Conservation (phyloP, 225 moss, liverwort and hornwort genomes). For the Polytrichum formosum region DNA sequence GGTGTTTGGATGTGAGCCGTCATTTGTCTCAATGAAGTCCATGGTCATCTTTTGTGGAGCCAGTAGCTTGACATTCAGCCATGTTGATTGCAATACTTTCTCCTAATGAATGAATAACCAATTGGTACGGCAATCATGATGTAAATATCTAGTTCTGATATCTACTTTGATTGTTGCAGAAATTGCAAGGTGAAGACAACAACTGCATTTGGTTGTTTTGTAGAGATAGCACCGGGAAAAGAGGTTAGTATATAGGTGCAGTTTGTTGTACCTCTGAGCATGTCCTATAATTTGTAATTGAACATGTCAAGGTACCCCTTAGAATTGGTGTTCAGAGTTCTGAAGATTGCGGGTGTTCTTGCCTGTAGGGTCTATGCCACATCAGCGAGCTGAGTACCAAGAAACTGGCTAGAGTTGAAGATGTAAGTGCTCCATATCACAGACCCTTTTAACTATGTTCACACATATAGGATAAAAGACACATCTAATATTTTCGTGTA, state of each 20-base stretch:
- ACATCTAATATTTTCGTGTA: not conserved
- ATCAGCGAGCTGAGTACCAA: constrained; percentile 77
- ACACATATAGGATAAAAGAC: not conserved
- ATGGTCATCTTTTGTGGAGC: too few species aligned
- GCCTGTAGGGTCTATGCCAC: constrained; percentile 78
- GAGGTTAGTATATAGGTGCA: constrained; percentile 50
- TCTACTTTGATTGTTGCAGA: constrained; percentile 38
- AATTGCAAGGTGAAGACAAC: constrained; percentile 82
- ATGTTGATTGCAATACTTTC: too few species aligned
- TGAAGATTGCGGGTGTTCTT: not conserved
- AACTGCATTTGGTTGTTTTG: constrained; percentile 85
- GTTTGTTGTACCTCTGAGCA: too few species aligned
- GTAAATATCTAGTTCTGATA: not conserved
- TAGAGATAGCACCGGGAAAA: constrained; percentile 92
- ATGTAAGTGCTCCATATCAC: constrained; percentile 48
- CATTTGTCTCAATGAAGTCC: too few species aligned
- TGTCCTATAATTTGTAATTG: too few species aligned
- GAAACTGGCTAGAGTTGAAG: constrained; percentile 84
- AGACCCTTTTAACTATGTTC: not conserved
- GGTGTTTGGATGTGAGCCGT: too few species aligned
- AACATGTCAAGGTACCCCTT: too few species aligned
- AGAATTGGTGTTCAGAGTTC: not conserved
- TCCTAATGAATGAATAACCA: too few species aligned
- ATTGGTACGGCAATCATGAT: too few species aligned
- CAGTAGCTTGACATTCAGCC: too few species aligned